These are phyloP conservation scores for Fistulinella prunicolor DNA, from an alignment of 768 basidiomycete species.

Conservation along the genomic window DNA sequence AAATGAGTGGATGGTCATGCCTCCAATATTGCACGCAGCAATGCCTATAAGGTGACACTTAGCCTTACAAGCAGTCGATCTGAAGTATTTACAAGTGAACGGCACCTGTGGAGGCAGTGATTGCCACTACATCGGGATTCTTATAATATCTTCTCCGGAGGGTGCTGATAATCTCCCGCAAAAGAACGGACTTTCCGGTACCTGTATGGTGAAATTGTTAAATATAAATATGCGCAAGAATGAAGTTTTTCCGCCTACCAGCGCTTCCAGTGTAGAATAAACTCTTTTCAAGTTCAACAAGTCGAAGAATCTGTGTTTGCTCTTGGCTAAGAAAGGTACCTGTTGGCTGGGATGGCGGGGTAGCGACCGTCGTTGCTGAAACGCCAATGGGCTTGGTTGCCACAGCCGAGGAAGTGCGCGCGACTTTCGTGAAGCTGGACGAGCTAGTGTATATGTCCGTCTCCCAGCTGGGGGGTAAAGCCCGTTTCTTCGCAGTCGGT, in stretches of 20 bases:
- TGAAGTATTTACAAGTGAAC: neutral
- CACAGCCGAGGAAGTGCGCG: slow-evolving; percentile 11
- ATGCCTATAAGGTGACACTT: slow-evolving; percentile 51
- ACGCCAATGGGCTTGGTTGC: slow-evolving; percentile 5
- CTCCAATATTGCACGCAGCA: slow-evolving; percentile 97
- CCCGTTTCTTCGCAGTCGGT: slow-evolving; percentile 49
- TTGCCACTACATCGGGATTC: slow-evolving; percentile 71
- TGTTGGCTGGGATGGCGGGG: slow-evolving; percentile 27
- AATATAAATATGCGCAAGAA: slow-evolving; percentile 17
- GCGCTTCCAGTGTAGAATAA: slow-evolving; percentile 98
- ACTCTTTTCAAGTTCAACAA: slow-evolving; percentile 71
- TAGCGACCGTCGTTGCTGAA: slow-evolving; percentile 3
- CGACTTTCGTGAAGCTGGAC: slow-evolving; percentile 31
- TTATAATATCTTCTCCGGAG: slow-evolving; percentile 56
- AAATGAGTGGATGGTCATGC: slow-evolving; percentile 93
- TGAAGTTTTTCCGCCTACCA: slow-evolving; percentile 49
- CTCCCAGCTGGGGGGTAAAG: slow-evolving; percentile 52
- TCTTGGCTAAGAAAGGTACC: slow-evolving; percentile 74
- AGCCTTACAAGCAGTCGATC: neutral
- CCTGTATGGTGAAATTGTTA: slow-evolving; percentile 43
- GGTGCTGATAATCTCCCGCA: slow-evolving; percentile 84
- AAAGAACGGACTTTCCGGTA: slow-evolving; percentile 93
- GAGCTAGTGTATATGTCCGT: slow-evolving; percentile 36
- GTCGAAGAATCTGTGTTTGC: slow-evolving; percentile 76
- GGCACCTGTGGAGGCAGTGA: slow-evolving; percentile 93